Percentiles rank a stretch among this genome's conserved stretches.
Evolutionary conservation across 495 filamentous ascomycete species (phyloP).

Genomic region (Penicillium desertorum): DNA sequence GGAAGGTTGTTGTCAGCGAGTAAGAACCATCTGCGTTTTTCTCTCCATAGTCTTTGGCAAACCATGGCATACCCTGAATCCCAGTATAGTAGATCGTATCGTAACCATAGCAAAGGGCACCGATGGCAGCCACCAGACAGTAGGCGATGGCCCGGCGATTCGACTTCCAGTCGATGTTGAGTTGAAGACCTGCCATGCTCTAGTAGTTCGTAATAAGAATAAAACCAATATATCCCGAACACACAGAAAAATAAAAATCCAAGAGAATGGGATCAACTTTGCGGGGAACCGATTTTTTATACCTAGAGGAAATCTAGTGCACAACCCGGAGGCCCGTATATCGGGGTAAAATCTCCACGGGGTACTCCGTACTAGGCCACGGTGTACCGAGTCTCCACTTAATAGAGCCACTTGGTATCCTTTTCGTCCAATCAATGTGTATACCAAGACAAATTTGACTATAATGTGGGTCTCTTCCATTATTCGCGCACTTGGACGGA

Average conservation of each 20-base stretch:
- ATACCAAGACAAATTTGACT: not conserved
- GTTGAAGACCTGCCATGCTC: conserved; percentile 16
- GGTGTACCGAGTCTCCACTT: not conserved
- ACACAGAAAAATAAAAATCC: not conserved
- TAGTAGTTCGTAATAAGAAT: no score
- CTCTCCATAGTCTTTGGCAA: conserved; percentile 25
- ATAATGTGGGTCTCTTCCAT: not conserved
- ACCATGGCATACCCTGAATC: conserved; percentile 29
- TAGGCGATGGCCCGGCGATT: conserved; percentile 28
- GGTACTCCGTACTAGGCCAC: not conserved
- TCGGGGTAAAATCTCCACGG: conserved; percentile 9
- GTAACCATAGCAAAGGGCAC: conserved; percentile 31
- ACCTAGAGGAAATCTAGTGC: not conserved
- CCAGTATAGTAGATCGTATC: conserved; percentile 35
- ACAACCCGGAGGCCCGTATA: not conserved
- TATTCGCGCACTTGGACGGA: not conserved
- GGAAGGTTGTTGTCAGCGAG: conserved; percentile 20
- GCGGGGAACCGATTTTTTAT: not conserved
- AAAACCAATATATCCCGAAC: not conserved
- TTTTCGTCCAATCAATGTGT: not conserved
- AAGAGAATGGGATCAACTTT: not conserved
- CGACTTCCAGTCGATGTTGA: conserved; percentile 25
- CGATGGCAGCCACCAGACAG: conserved; percentile 28
- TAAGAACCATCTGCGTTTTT: conserved; percentile 18
- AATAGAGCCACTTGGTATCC: not conserved